Evolutionary conservation across 345 rosid genomes (phyloP), one percentile per base, ranked within the genome.

Genomic region (Arabis alpina): DNA sequence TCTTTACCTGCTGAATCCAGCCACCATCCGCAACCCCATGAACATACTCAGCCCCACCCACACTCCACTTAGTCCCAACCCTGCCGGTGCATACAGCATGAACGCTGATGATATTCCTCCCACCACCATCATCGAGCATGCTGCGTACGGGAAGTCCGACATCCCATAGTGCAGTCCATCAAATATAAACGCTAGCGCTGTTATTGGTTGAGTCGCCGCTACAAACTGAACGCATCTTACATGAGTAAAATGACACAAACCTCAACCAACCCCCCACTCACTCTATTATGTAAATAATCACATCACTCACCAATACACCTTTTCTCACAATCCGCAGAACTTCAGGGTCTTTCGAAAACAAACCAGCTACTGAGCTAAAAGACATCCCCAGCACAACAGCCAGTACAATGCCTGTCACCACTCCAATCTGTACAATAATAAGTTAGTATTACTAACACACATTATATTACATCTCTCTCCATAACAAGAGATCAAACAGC

Each of bases 141-240:
- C 97, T 64, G 98, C 94, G 58, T 89, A 94, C 13, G 84, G 80
- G 75, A 94, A 94, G 83, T 94, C 99, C 0, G 96, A 94, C 76
- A 89, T 86, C 25, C 99, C 99, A 68, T 83, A 94, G 71, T 89
- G 97, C 27, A 94, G 93, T 53, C 99, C 99, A 65, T 91, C 99
- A 73, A 89, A 91, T 53, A 91, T 87, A 76, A 84, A 94, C 27
- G 99, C 99, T 27, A 91, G 77, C 25, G 97, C 94, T 73, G 88
- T 93, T 30, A 94, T 51, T 24, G 99, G 99, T 79, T 91, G 99
- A 65, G 91, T 91, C 24, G 88, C 95, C 37, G 94, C 83, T 11
- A 89, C 96, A 34, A 90, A 92, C 98, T 92, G 86, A 19, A 23
- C 54, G 43, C 54, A 53, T 51, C 12, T 30, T 63, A 42, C 54